A percentile compares a stretch with the other conserved stretches of the same genome.
These are phyloP conservation scores for Hymenoscyphus occultus DNA, from an alignment of 2,329 filamentous ascomycete species.

Conservation along the genomic window DNA sequence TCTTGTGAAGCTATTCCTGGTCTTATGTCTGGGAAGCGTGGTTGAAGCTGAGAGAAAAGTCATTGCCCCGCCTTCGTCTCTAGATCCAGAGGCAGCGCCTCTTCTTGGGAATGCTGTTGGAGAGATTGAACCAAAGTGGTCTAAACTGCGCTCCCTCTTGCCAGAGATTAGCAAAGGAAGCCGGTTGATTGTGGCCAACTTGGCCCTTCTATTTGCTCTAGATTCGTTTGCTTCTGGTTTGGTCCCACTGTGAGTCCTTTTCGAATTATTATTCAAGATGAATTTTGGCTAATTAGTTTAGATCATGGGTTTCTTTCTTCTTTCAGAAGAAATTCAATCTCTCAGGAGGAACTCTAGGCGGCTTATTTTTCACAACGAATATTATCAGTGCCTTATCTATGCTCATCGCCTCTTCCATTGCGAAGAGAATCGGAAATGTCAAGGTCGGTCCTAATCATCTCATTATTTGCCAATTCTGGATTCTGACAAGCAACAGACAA, in stretches of 20 bases:
- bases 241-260: conserved; percentile 52
- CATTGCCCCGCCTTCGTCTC: conserved; percentile 17
- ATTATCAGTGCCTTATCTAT: conserved; percentile 51
- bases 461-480: no score
- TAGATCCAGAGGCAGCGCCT: conserved; percentile 31
- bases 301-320: conserved; percentile 58
- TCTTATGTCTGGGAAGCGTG: conserved; percentile 46
- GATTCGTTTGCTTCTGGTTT: conserved; percentile 71
- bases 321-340: conserved; percentile 50
- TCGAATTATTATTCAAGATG: not conserved
- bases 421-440: conserved; percentile 58
- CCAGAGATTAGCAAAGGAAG: conserved; percentile 57
- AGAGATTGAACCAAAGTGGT: conserved; percentile 23
- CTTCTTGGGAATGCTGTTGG: conserved; percentile 26
- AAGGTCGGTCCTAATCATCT: conserved; percentile 44
- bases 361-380: conserved; percentile 53
- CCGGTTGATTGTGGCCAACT: conserved; percentile 51
- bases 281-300: conserved; percentile 40
- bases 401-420: conserved; percentile 52
- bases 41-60: conserved; percentile 39
- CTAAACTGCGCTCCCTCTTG: conserved; percentile 40
- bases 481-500: conserved; percentile 47
- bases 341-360: conserved; percentile 49
- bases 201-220: conserved; percentile 65
- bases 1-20: conserved; percentile 52